Evolutionary conservation across 352 stramenopile species (phyloP), one percentile per base, ranked within the genome.

Genomic region (Phytophthora sansomeana): DNA sequence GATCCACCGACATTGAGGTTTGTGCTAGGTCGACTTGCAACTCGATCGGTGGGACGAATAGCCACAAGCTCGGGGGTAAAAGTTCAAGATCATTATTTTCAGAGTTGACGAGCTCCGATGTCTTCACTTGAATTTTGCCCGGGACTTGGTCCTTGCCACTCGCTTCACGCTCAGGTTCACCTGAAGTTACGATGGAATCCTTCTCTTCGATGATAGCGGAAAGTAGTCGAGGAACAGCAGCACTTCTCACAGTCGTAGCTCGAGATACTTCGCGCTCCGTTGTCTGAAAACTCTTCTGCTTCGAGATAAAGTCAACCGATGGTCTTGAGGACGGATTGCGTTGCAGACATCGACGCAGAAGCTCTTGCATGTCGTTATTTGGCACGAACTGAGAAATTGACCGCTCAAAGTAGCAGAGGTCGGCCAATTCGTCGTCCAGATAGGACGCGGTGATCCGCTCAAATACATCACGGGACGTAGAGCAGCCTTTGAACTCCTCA

Each of bases 41-140:
- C 17, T 82, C 81, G 1, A 58, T 30, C 0, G 83, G 83, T 1
- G 83, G 79, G 14, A 90, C 52, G 32, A 92, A 85, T 6, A 92
- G 67, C 80, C 83, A 92, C 13, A 92, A 61, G 65, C 73, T 89
- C 5, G 83, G 83, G 9, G 81, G 81, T 6, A 76, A 54, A 14
- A 52, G 41, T 29, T 90, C 80, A 3, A 41, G 50, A 32, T 32
- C 16, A 33, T 14, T 44, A 16, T 58, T 36, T 14, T 72, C 56
- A 17, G 6, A 5, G 14, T 52, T 13, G 6, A 10, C 14, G 14
- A 32, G 3, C 14, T 70, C 21, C 1, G 7, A 21, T 6, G 42
- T 24, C 9, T 62, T 63, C 1, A 63, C 44, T 4, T 58, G 7
- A 11, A 38, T n/a, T n/a, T 51, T 50, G 2, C 44, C 38, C 6